Conservation (phyloP, 345 rosid genomes). For the Euphorbia tirucalli region DNA sequence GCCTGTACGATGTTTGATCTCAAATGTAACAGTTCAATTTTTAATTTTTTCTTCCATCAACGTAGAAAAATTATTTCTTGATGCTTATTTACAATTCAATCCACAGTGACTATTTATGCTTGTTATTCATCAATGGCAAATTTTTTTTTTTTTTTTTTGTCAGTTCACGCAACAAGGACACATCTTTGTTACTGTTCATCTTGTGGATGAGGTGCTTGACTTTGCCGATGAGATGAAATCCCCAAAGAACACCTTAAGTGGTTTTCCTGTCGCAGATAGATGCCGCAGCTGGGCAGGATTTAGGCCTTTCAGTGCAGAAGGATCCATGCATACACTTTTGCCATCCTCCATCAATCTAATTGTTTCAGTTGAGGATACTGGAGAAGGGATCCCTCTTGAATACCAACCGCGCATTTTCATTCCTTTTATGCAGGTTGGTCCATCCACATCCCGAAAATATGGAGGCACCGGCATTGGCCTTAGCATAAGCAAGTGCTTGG, state of each 20-base stretch:
- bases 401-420: conserved; percentile 89
- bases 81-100: background rate
- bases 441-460: conserved; percentile 79
- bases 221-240: conserved; percentile 49
- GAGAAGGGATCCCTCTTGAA: conserved; percentile 82
- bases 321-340: conserved; percentile 25
- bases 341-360: conserved; percentile 54
- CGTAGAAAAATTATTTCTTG: background rate
- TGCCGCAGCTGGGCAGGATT: conserved; percentile 68
- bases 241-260: conserved; percentile 68
- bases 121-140: background rate
- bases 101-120: background rate
- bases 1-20: background rate
- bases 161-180: conserved; percentile 96
- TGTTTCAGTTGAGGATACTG: conserved; percentile 95
- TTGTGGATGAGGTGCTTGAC: conserved; percentile 71
- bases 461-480: conserved; percentile 98
- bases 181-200: conserved; percentile 76
- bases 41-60: background rate
- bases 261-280: conserved; percentile 76
- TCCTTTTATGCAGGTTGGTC: conserved; percentile 93
- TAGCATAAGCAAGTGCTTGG: conserved; percentile 94
- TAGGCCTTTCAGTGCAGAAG: conserved; percentile 51
- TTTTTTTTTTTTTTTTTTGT: conserved; percentile 10
- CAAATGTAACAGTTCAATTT: conserved; percentile 3